Base-by-base conservation (phyloP, 202 grass and related monocot species). In the Panicum hallii region DNA sequence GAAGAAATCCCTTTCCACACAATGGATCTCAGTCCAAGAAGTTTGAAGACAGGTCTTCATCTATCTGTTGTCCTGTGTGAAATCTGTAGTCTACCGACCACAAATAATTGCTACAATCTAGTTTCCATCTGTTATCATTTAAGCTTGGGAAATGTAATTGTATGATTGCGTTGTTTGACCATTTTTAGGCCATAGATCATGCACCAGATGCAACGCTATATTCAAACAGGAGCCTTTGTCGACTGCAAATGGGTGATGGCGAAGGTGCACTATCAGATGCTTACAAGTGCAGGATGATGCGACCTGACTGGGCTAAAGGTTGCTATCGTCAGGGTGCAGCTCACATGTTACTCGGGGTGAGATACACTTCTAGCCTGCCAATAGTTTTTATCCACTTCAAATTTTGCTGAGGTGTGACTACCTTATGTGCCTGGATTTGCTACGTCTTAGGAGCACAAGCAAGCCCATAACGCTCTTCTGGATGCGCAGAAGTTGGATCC, bases 231-330 rank as follows among this genome's bases (percentile, higher is more conserved):
- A 79, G 83, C 57, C 44, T 79, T 23, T 85, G 75, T 78, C 70
- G 42, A 36, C 67, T 79, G 66, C 50, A 22, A 26, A 47, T 48
- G 63, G 73, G 82, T 56, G 82, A 85, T 60, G 82, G 73, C 20
- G 50, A 84, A 9, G 82, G 73, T 60, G 73, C 73, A 46, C 54
- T 84, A 5, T 84, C 73, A 58, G 82, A 84, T 84, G 82, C 82
- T 47, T 34, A 69, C 16, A 46, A 41, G 32, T 85, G 82, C 63
- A 68, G 82, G n/a, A 69, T 70, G 72, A 9, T 85, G 63, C 63
- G 52, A 58, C 82, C 73, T 60, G 32, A 77, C 8, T 85, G 82
- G 82, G 82, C 63, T 46, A 78, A 85, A 78, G 60, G 60, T 30
- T 63, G 26, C 60, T 63, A 63, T 63, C 60, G 60, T 6, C 23